Evolutionary conservation across 2,329 filamentous ascomycete genomes (phyloP), one percentile per base, ranked within the genome.

Genomic region (Teratosphaeria pseudoeucalypti): DNA sequence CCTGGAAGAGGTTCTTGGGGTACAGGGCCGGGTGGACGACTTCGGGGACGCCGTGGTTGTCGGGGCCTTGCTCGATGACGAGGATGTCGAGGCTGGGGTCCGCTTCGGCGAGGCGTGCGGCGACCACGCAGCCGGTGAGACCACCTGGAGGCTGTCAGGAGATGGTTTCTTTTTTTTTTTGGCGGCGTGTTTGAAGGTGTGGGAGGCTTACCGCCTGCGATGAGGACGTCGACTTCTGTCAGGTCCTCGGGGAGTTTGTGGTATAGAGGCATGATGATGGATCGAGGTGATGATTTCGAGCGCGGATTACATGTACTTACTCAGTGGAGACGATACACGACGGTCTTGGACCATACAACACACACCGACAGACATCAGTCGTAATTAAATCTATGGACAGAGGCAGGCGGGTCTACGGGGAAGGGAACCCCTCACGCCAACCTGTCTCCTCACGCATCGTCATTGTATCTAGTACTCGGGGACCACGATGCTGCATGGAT

Each of bases 21-120:
- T 76, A 85, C 10, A 82, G 68, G 0, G 76, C 81, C 1, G 82
- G 82, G 52, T 79, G 76, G 7, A 78, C 71, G n/a, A 84, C 73
- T 16, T 72, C 76, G 0, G 78, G 77, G 56, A 78, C 73, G 63
- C 80, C 73, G 62, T 78, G 77, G 64, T 80, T 83, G 67, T 83
- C 80, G 23, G 73, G 74, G 0, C 82, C 82, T 32, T 75, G 72
- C 65, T 85, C 82, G 56, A 84, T 77, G 6, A 84, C 71, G 12
- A 83, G 71, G 54, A 83, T 77, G 10, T 75, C 76, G 3, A 82
- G 69, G n/a, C 72, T 70, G 0, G 79, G 79, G 58, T 81, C 76
- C 0, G 80, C 78, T 57, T 78, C 77, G 5, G 80, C 78, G 1
- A 83, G 75, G 54, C 81, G 73, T 6, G 73, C 76, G 16, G 81